Percentiles rank a stretch among this genome's conserved stretches.
phyloP scores from a whole-genome alignment of 768 basidiomycete species.

The Tulasnella calospora region DNA sequence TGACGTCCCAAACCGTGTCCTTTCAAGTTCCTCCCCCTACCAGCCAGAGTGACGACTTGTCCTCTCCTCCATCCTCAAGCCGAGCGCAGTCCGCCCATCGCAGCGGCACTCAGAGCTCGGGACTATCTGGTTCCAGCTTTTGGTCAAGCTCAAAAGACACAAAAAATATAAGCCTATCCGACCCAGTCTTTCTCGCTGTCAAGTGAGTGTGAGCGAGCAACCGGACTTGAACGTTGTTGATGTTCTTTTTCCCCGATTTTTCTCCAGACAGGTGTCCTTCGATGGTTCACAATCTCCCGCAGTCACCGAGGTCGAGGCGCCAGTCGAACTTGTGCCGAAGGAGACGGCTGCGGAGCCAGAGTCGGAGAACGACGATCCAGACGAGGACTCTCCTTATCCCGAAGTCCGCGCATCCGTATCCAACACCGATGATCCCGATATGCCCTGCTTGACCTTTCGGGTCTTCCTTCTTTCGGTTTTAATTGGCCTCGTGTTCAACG shows the following conservation, averaged over 20 bases:
- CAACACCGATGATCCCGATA: slow-evolving; percentile 95
- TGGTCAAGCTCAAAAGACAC: neutral
- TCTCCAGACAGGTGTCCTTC: neutral
- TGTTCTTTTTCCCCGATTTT: neutral
- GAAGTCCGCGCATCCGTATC: slow-evolving; percentile 98
- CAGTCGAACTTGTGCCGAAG: neutral
- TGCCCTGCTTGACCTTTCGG: slow-evolving; percentile 88
- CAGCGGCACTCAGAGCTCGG: neutral
- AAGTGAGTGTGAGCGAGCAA: neutral
- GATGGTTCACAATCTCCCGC: neutral
- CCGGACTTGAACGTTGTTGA: neutral
- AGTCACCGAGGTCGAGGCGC: neutral
- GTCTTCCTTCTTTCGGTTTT: slow-evolving; percentile 81
- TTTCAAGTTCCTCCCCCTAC: neutral
- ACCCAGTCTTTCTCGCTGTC: neutral
- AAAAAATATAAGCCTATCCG: neutral
- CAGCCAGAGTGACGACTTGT: neutral
- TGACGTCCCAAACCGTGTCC: neutral
- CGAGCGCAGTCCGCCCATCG: neutral
- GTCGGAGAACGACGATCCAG: slow-evolving; percentile 34
- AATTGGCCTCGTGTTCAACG: slow-evolving; percentile 52
- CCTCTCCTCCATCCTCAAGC: neutral
- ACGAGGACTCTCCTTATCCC: slow-evolving; percentile 94
- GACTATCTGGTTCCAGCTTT: neutral
- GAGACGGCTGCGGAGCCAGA: neutral